Conservation (phyloP, 23 red algal genomes). For the Gracilariopsis chorda region DNA sequence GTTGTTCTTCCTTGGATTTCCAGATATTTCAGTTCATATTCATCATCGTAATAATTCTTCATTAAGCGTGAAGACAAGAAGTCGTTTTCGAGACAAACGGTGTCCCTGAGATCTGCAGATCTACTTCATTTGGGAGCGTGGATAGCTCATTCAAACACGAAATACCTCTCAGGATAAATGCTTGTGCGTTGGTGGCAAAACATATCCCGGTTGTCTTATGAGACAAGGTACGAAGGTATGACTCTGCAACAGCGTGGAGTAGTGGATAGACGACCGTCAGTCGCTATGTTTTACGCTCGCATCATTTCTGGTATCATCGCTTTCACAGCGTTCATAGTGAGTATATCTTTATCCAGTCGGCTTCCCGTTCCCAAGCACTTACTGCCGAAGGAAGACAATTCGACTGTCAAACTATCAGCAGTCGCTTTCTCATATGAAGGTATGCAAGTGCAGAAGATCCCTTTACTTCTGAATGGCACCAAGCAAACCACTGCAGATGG, state of each 20-base stretch:
- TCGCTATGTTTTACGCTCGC: slow-evolving; percentile 39
- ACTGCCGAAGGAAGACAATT: no score
- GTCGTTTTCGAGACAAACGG: no score
- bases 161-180: no score
- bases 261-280: slow-evolving; percentile 11
- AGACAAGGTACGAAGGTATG: neutral
- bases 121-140: no score
- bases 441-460: neutral
- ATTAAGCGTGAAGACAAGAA: no score
- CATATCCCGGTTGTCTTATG: neutral
- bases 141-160: no score
- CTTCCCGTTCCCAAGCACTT: neutral
- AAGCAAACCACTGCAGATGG: slow-evolving; percentile 4
- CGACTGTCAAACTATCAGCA: no score
- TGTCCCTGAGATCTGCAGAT: no score
- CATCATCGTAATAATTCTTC: no score
- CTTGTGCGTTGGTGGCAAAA: neutral
- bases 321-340: slow-evolving; percentile 25
- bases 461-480: neutral
- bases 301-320: slow-evolving; percentile 29
- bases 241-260: slow-evolving; percentile 8
- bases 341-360: neutral
- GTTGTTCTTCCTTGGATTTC: no score
- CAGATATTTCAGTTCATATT: no score
- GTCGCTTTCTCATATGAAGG: no score